Evolutionary conservation across 768 basidiomycete genomes (phyloP).

Genomic region (Clitopilus passeckerianus): DNA sequence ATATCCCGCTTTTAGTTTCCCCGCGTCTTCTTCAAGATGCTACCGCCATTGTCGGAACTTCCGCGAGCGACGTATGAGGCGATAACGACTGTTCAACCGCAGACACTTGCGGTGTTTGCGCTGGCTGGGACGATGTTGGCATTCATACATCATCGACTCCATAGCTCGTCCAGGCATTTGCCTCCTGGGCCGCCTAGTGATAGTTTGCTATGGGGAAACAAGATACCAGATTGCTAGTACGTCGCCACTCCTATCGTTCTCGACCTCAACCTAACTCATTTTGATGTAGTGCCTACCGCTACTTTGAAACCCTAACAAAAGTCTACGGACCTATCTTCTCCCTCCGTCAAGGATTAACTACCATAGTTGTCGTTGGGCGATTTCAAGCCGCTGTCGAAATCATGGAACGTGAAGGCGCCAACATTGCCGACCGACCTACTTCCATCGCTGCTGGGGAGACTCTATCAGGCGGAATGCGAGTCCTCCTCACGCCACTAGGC

Average conservation of each 20-base stretch:
- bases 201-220: not conserved
- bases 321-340: constrained; percentile 60
- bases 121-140: not conserved
- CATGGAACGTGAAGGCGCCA: constrained; percentile 62
- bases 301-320: constrained; percentile 56
- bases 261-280: not conserved
- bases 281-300: constrained; percentile 33
- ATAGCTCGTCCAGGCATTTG: not conserved
- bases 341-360: constrained; percentile 42
- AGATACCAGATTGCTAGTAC: not conserved
- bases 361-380: constrained; percentile 42
- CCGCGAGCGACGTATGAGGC: not conserved
- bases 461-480: constrained; percentile 52
- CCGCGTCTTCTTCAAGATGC: not conserved
- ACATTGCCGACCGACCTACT: constrained; percentile 49
- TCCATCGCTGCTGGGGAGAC: constrained; percentile 57
- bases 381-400: constrained; percentile 57
- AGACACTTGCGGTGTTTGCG: not conserved
- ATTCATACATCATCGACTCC: not conserved
- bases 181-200: constrained; percentile 1
- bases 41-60: not conserved
- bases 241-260: not conserved
- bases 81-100: not conserved
- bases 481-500: constrained; percentile 50
- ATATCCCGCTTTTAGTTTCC: not conserved